Evolutionary conservation across 371 early-diverging fungal genomes (phyloP).

Genomic region (Coemansia sp.): DNA sequence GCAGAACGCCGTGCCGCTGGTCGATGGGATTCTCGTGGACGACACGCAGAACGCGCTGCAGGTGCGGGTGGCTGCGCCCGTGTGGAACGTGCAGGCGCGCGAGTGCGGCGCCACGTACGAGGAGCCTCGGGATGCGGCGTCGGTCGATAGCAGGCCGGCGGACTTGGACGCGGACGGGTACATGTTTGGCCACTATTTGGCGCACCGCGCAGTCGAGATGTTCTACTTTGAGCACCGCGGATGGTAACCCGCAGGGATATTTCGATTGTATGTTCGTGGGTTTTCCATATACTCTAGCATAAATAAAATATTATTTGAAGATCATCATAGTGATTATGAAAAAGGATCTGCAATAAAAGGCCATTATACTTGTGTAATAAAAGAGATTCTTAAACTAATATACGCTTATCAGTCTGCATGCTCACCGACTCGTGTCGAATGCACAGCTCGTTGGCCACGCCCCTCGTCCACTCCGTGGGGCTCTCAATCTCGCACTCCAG

Average conservation of each 20-base stretch:
- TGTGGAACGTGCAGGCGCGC: slow-evolving; percentile 25
- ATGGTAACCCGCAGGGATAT: slow-evolving; percentile 25
- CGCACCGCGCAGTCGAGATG: slow-evolving; percentile 49
- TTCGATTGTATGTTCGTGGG: no score
- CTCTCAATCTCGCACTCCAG: slow-evolving; percentile 1
- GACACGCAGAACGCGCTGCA: slow-evolving; percentile 9
- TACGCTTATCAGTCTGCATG: background rate
- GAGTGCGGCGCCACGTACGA: background rate
- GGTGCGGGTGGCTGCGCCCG: slow-evolving; percentile 6
- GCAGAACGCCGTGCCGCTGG: slow-evolving; percentile 26
- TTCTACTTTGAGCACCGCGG: slow-evolving; percentile 50
- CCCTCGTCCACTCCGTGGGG: slow-evolving; percentile 13
- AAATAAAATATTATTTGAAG: no score
- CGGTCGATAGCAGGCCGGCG: background rate
- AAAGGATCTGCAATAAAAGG: no score
- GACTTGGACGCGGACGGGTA: slow-evolving; percentile 4
- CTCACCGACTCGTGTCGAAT: background rate
- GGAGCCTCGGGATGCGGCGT: background rate
- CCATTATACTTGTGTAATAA: no score
- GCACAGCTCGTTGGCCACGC: slow-evolving; percentile 6
- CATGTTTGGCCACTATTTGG: slow-evolving; percentile 42
- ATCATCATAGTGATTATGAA: no score
- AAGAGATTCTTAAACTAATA: background rate
- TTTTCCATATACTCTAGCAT: no score
- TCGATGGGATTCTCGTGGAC: slow-evolving; percentile 35